Evolutionary conservation across 2,329 filamentous ascomycete species (phyloP), one percentile per base, ranked within the genome.

Genomic region (Botryotinia globosa): DNA sequence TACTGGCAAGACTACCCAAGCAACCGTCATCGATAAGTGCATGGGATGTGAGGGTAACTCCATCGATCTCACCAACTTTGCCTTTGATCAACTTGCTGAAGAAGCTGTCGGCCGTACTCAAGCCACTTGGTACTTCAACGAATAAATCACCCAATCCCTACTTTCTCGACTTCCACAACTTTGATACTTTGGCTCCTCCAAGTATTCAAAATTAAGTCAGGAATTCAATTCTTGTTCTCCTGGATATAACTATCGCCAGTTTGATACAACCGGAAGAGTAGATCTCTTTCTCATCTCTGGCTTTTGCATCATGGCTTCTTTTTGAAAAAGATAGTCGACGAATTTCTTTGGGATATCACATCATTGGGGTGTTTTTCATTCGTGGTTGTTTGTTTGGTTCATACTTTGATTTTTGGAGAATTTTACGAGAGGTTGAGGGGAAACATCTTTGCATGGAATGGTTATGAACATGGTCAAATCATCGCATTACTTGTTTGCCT

Each of bases 11-110:
- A 85, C 85, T 3, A 80, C 84, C 77, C 84, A 81, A 3, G 92
- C 89, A 74, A 86, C 78, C 5, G 88, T 94, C 74, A 87, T 86
- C 69, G 93, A 96, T 84, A 93, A 92, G 84, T 96, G 93, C 85
- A 87, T 88, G 82, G 90, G 90, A 77, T 96, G 93, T 81, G 78
- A 69, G 66, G 69, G 77, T 48, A 75, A 80, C 58, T 83, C 85
- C 77, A 87, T 94, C 66, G 91, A 94, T 78, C 85, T 91, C 76
- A 88, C 86, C 76, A 68, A 48, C 45, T 34, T 45, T 16, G 70
- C 51, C 16, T 72, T 59, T 3, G 39, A 68, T 61, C 82, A 85
- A 32, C 83, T 92, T 71, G 76, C 86, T 72, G 79, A 81, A 39
- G 81, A 86, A n/a, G 82, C 76, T 34, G 78, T 80, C 48, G 87